Evolutionary conservation across 2,329 filamentous ascomycete species (phyloP).

Genomic region (Colletotrichum neosansevieriae): DNA sequence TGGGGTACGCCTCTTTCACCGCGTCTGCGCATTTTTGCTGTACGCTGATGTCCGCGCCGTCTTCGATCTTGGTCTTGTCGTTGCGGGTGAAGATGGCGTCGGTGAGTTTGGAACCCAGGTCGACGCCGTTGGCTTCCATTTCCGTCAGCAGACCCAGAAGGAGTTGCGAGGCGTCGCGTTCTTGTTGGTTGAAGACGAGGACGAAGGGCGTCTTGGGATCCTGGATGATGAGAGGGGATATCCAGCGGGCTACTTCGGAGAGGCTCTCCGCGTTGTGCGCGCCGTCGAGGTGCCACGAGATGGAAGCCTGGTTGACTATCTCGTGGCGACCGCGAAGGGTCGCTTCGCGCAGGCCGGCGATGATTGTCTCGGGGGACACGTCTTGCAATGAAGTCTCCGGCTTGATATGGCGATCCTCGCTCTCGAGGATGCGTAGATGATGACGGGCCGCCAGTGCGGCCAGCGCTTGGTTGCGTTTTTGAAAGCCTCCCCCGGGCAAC

Average conservation of each 20-base stretch:
- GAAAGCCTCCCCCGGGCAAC: constrained; percentile 66
- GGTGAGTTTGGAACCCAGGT: constrained; percentile 63
- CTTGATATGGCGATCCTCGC: constrained; percentile 55
- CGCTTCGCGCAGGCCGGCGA: constrained; percentile 79
- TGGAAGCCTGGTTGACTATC: constrained; percentile 62
- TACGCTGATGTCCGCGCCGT: constrained; percentile 63
- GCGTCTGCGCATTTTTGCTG: constrained; percentile 65
- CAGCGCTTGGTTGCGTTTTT: constrained; percentile 69
- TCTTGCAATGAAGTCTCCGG: constrained; percentile 44
- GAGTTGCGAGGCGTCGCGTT: constrained; percentile 67
- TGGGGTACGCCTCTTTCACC: constrained; percentile 61
- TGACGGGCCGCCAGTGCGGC: constrained; percentile 59
- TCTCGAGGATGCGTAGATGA: constrained; percentile 47
- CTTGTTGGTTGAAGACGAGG: constrained; percentile 92
- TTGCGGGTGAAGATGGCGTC: constrained; percentile 74
- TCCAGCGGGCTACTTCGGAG: constrained; percentile 85
- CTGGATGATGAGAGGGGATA: constrained; percentile 57
- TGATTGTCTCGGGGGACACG: constrained; percentile 71
- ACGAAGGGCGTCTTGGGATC: constrained; percentile 53
- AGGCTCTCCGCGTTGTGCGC: constrained; percentile 95
- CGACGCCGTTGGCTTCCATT: constrained; percentile 30
- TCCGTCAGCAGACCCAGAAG: constrained; percentile 60
- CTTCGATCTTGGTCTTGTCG: constrained; percentile 46
- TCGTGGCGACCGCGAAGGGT: constrained; percentile 85
- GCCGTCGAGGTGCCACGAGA: constrained; percentile 91